Base-by-base conservation (phyloP, 148 eudicot genomes). In the Rhododendron kiyosumense region DNA sequence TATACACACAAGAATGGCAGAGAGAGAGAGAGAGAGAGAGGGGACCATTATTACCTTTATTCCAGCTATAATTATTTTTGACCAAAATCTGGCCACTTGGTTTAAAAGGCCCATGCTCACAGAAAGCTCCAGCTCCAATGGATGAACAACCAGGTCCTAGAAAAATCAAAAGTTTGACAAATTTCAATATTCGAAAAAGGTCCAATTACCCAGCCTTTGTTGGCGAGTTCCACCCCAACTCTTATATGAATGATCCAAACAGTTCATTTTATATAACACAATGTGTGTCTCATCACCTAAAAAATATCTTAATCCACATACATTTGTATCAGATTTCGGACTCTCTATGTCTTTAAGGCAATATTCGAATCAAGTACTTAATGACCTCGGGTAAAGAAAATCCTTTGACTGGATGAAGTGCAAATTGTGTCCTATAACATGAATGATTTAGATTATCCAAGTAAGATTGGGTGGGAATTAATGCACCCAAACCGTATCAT, bases 111-210 rank as follows among this genome's bases (percentile, higher is more conserved):
- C 99, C 99, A 90, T 93, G 89, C 86, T 94, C 98, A 71, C 74
- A 51, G 79, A 94, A 94, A 13, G 98, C 98, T 82, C 98, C 98
- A 88, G 85, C 91, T 80, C 96, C 98, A 86, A 96, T 79, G 2
- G 98, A 94, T 51, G 98, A 96, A 82, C 98, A 94, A 7, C 98
- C 98, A 67, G 98, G 98, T 57, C 99, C 98, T 94, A 86, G 7
- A 15, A 54, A 15, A 65, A 67, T 9, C 69, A 30, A 83, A 52
- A 78, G 43, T 10, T 20, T 13, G 10, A 12, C 12, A 45, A 32
- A 46, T 45, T 18, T n/a, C 41, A 24, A 78, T 49, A 18, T 6
- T 30, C 1, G 32, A 63, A 13, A 77, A 0, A 36, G 45, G 22
- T 54, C 20, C 17, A 54, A 54, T 3, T 11, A 30, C 0, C 36